Evolutionary conservation across 2,329 filamentous ascomycete genomes (phyloP), one percentile per base, ranked within the genome.

Genomic region (Aspergillus brunneoviolaceus): DNA sequence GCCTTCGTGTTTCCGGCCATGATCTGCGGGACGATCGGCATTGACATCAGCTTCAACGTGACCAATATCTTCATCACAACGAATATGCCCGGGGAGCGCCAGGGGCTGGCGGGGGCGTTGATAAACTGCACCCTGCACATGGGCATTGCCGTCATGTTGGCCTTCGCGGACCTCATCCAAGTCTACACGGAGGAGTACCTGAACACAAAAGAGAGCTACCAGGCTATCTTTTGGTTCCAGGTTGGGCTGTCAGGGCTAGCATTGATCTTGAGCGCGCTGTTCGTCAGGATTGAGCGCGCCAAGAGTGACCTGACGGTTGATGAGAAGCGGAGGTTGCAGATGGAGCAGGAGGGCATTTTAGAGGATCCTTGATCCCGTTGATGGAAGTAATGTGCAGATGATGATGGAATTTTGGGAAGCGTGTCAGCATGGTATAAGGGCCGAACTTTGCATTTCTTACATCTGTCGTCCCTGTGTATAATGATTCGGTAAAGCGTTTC

Each of bases 61-160:
- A 85, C 87, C 19, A 92, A 89, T 68, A 84, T 93, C 60, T 93
- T 90, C 74, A 89, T 92, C 72, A 92, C 89, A 0, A 92, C 89
- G 0, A 85, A 84, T 14, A 79, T 92, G 63, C 88, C 89, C 0
- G 80, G 80, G 4, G 81, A 84, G 12, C 81, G 86, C 53, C 90
- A 94, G 71, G 89, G 89, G 0, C 79, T 91, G 0, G 90, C 89
- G 0, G 89, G 89, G 1, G 89, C 86, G 0, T 73, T 92, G 50
- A 87, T 90, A 68, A 91, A 90, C 75, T 87, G 85, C 51, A 75
- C 91, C 2, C 71, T 92, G 31, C 89, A 91, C 67, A 79, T 93
- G 9, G 88, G 88, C 10, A 88, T 92, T 67, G 88, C 89, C 1
- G 81, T 92, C 55, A 86, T 87, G 76, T 80, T 92, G 5, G 89